Conservation (phyloP, 177 flowering plant species). For the Tripterygium wilfordii region DNA sequence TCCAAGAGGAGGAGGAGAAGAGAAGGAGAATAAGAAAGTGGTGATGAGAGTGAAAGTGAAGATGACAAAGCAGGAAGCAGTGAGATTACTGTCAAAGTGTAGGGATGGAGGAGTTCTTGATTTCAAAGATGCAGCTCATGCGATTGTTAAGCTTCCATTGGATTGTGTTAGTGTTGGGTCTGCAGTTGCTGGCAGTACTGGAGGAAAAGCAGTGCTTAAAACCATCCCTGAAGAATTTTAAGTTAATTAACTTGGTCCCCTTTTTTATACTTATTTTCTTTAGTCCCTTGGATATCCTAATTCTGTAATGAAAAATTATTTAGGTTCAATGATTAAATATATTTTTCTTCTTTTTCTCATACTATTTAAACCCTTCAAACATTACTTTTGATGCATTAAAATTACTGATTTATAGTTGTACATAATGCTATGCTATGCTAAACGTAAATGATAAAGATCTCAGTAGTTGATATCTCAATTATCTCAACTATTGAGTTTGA, state of each 20-base stretch:
- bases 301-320: too few species aligned
- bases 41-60: slow-evolving; percentile 23
- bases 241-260: neutral
- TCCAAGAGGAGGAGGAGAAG: neutral
- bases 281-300: too few species aligned
- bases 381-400: too few species aligned
- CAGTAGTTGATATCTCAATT: too few species aligned
- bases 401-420: too few species aligned
- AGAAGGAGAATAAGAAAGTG: slow-evolving; percentile 1
- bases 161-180: slow-evolving; percentile 9
- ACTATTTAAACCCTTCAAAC: too few species aligned
- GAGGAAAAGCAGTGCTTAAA: slow-evolving; percentile 8
- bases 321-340: too few species aligned
- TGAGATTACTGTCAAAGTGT: slow-evolving; percentile 20
- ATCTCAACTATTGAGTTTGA: too few species aligned
- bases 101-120: slow-evolving; percentile 24
- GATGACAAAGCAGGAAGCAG: slow-evolving; percentile 35
- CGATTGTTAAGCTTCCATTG: slow-evolving; percentile 11
- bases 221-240: slow-evolving; percentile 13
- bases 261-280: neutral
- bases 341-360: too few species aligned
- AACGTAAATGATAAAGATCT: too few species aligned
- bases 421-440: too few species aligned
- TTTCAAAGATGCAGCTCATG: slow-evolving; percentile 18
- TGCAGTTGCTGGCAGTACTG: neutral